Evolutionary conservation across 768 basidiomycete species (phyloP), one percentile per base, ranked within the genome.

Genomic region (Leccinum longicurvipes): DNA sequence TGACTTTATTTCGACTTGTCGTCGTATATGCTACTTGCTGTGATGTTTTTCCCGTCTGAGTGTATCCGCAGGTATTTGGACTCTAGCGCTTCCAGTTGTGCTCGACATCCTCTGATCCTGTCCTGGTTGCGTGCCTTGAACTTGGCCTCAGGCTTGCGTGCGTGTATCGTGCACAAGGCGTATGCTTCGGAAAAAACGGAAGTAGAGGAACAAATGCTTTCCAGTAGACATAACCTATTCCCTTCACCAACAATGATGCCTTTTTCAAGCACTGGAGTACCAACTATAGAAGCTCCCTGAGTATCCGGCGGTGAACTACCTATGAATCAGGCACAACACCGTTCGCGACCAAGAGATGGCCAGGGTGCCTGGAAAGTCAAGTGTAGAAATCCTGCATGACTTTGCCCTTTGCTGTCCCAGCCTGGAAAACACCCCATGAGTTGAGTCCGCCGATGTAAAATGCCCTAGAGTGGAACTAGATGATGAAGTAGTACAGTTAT

Each of bases 281-380:
- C n/a, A n/a, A 72, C 23, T 5, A 69, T 51, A 3, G 66, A 67
- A 25, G 63, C 60, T 32, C 63, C 65, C 15, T 65, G 60, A 17
- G 64, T 60, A 21, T 72, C 71, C 19, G 73, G n/a, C 47, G 56
- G 19, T 67, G 63, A 52, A 73, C 61, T 15, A 72, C 55, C 49
- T 65, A 67, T 24, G 67, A 62, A 47, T 69, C 68, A 10, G 69
- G 57, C 2, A 72, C 23, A 0, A 66, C 69, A 10, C 66, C 60
- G 17, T 69, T 57, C 21, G 72, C 59, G 21, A 71, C 63, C 66
- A 62, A 5, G 71, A 61, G 9, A 65, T 59, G 0, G 66, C 63
- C 4, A 67, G 51, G 15, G 73, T 72, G 24, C 72, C 73, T 4
- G 72, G 65, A 50, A 72, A 72, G 4, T 70, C 64, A 6, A 71